Percentiles rank a stretch among this genome's conserved stretches.
These are phyloP conservation scores for Stephanodiscus minutulus DNA, from an alignment of 108 stramenopile species.

Conservation along the genomic window DNA sequence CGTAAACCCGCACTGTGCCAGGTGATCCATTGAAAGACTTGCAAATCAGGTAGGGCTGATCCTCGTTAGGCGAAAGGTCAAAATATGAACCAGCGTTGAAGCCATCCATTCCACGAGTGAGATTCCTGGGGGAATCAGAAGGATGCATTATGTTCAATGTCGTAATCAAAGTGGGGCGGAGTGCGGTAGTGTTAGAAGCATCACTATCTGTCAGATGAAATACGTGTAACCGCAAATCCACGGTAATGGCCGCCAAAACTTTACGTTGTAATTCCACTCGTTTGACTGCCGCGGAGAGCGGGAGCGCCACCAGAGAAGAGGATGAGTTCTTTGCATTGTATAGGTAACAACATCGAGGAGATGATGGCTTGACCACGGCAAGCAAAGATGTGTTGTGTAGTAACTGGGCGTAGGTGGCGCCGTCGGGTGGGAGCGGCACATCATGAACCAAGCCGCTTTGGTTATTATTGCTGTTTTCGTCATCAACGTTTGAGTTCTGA, in stretches of 20 bases:
- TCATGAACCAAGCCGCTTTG: conserved; percentile 33
- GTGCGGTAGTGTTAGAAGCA: not conserved
- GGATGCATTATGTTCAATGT: conserved; percentile 47
- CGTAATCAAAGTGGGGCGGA: conserved; percentile 35
- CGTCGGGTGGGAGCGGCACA: conserved; percentile 26
- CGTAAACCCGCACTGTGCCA: conserved; percentile 46
- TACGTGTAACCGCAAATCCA: conserved; percentile 41
- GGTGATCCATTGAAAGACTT: conserved; percentile 43
- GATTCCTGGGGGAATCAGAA: conserved; percentile 34
- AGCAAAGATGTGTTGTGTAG: conserved; percentile 30
- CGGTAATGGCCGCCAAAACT: conserved; percentile 40
- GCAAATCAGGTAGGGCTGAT: conserved; percentile 37
- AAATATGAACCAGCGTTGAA: conserved; percentile 41
- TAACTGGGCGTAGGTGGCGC: conserved; percentile 45
- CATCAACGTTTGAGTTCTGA: not conserved
- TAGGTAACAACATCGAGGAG: conserved; percentile 42
- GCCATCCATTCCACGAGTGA: conserved; percentile 36
- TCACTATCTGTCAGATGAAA: conserved; percentile 29
- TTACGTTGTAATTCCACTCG: conserved; percentile 39
- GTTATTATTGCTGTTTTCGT: conserved; percentile 2
- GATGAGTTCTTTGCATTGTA: conserved; percentile 37
- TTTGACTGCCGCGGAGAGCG: conserved; percentile 47
- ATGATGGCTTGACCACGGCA: conserved; percentile 30
- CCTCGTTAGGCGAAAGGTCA: conserved; percentile 44
- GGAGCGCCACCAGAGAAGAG: conserved; percentile 30